These are phyloP conservation scores for Russula sp. DNA, from an alignment of 768 basidiomycete genomes.

Conservation along the genomic window DNA sequence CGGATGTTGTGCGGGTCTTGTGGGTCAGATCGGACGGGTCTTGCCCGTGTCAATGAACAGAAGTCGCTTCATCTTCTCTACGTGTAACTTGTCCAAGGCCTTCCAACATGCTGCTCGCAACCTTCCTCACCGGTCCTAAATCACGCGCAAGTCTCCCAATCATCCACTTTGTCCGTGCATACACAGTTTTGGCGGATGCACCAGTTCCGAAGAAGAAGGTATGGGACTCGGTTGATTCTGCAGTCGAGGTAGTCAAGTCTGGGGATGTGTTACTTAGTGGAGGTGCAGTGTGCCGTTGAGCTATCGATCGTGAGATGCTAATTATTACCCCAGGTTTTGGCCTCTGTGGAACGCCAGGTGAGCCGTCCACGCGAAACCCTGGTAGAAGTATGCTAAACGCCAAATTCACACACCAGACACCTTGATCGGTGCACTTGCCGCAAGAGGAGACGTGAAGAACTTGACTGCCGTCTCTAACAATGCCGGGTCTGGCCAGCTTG, in stretches of 20 bases:
- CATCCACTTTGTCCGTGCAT: constrained; percentile 16
- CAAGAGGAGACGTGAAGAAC: constrained; percentile 66
- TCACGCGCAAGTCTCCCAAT: constrained; percentile 6
- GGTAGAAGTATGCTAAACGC: constrained; percentile 11
- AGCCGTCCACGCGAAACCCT: constrained; percentile 19
- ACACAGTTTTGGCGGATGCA: constrained; percentile 25
- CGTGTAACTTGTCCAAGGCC: background rate
- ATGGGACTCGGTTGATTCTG: constrained; percentile 80
- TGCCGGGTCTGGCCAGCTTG: constrained; percentile 66
- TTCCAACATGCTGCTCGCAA: constrained; percentile 9
- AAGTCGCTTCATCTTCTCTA: background rate
- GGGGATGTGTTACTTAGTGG: constrained; percentile 77
- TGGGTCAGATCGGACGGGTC: background rate
- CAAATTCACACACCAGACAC: constrained; percentile 54
- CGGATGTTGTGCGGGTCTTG: background rate
- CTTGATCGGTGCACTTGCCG: constrained; percentile 71
- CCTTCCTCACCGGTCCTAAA: background rate
- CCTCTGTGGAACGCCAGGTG: constrained; percentile 83
- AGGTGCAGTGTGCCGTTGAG: constrained; percentile 48
- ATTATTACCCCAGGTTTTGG: constrained; percentile 65
- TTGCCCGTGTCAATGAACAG: background rate
- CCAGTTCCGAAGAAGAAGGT: constrained; percentile 54
- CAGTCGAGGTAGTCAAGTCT: constrained; percentile 77
- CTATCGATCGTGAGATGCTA: constrained; percentile 2
- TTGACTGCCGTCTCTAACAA: constrained; percentile 89